Conservation (phyloP, 208 protist species). For the Acanthamoeba culbertsoni region DNA sequence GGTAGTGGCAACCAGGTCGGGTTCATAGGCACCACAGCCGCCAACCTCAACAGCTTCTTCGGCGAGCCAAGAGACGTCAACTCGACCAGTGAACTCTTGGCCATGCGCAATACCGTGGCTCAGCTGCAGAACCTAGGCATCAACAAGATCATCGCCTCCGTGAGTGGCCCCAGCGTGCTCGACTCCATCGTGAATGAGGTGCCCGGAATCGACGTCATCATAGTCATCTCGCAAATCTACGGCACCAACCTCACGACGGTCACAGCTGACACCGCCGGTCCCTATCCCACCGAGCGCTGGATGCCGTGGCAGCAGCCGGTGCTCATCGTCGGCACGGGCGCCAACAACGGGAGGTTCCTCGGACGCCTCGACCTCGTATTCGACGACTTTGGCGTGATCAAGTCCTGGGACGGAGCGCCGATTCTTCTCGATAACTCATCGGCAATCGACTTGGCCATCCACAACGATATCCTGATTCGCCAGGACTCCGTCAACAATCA, state of each 20-base stretch:
- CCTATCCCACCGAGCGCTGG: neutral
- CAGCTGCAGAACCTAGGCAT: conserved; percentile 33
- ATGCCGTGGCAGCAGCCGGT: neutral
- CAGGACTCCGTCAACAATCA: neutral
- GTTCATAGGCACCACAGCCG: neutral
- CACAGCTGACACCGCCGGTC: neutral
- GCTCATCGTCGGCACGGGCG: neutral
- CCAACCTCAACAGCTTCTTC: neutral
- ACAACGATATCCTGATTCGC: neutral
- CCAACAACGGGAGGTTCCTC: neutral
- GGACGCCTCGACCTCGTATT: neutral
- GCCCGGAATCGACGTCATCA: conserved; percentile 14
- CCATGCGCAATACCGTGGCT: neutral
- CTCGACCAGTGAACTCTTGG: neutral
- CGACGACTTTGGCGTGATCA: neutral
- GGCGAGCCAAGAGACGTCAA: neutral
- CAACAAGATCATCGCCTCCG: conserved; percentile 17
- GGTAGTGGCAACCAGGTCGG: neutral
- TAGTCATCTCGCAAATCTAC: neutral
- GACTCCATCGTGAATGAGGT: neutral
- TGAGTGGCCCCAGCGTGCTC: neutral
- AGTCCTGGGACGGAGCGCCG: neutral
- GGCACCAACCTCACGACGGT: neutral
- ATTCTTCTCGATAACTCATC: neutral
- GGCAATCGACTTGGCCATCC: neutral